A percentile compares a stretch with the other conserved stretches of the same genome.
phyloP scores from a whole-genome alignment of 1,284 basidiomycete genomes.

The Moesziomyces globuligerus region DNA sequence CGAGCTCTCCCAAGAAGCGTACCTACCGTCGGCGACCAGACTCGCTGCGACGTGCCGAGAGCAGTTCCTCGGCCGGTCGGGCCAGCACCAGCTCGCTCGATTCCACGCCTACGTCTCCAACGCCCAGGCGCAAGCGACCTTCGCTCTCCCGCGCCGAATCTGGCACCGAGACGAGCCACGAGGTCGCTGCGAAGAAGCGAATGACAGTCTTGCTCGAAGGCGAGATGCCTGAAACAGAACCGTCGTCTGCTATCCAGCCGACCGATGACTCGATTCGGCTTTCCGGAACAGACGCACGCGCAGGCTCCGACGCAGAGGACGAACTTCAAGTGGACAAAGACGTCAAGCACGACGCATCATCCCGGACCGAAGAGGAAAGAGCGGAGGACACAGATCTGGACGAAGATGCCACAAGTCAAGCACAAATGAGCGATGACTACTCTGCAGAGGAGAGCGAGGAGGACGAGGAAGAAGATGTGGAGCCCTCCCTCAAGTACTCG shows the following conservation, averaged over 20 bases:
- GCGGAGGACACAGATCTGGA: not conserved
- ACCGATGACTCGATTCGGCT: too few relatives aligned
- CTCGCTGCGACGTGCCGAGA: conserved; percentile 22
- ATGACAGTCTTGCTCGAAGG: conserved; percentile 58
- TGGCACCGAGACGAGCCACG: conserved; percentile 14
- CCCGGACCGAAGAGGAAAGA: not conserved
- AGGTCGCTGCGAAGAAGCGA: conserved; percentile 29
- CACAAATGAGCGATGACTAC: not conserved
- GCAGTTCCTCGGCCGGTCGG: conserved; percentile 23
- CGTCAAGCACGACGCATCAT: conserved; percentile 4
- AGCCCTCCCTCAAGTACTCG: conserved; percentile 83
- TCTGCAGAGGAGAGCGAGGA: conserved; percentile 19
- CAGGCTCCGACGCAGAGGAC: conserved; percentile 1
- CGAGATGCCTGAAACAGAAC: conserved; percentile 55
- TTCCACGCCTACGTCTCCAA: conserved; percentile 27
- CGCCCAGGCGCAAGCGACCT: conserved; percentile 24
- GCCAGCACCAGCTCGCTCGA: conserved; percentile 23
- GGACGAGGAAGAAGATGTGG: conserved; percentile 45
- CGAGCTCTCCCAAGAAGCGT: conserved; percentile 18
- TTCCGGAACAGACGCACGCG: conserved; percentile 45
- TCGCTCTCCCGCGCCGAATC: conserved; percentile 19
- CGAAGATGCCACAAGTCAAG: not conserved
- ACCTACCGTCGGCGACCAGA: conserved; percentile 17
- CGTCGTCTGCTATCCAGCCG: conserved; percentile 19
- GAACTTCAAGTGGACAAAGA: conserved; percentile 5